These are phyloP conservation scores for Phytopythium litorale DNA, from an alignment of 352 stramenopile species.

Conservation along the genomic window DNA sequence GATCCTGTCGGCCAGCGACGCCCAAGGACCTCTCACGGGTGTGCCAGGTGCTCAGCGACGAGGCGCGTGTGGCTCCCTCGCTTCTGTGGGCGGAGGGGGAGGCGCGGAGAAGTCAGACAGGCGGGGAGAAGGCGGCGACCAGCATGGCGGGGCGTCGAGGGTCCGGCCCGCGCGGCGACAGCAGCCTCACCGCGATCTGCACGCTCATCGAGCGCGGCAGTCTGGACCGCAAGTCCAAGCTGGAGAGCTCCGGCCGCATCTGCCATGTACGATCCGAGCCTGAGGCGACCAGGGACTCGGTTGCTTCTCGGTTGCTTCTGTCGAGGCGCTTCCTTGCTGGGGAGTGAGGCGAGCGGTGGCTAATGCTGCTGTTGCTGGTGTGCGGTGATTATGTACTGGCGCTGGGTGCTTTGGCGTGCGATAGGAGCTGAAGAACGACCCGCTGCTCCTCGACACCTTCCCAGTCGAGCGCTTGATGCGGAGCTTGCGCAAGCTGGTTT, in stretches of 20 bases:
- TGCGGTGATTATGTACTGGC: neutral
- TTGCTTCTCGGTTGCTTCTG: no score
- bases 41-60: neutral
- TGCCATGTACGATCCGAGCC: slow-evolving; percentile 50
- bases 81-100: neutral
- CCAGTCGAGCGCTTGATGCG: slow-evolving; percentile 78
- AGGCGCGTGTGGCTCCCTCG: neutral
- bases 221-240: slow-evolving; percentile 84
- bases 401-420: neutral
- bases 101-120: neutral
- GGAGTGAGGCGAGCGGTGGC: neutral
- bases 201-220: slow-evolving; percentile 79
- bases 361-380: neutral
- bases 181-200: slow-evolving; percentile 75
- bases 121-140: neutral
- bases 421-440: slow-evolving; percentile 84
- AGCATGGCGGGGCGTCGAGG: slow-evolving; percentile 20
- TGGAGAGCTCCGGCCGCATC: slow-evolving; percentile 79
- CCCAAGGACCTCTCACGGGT: neutral
- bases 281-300: neutral
- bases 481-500: slow-evolving; percentile 69
- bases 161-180: slow-evolving; percentile 33
- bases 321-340: neutral
- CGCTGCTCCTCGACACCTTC: slow-evolving; percentile 79
- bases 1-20: neutral